Base-by-base conservation (phyloP, 2,329 filamentous ascomycete genomes). In the Epichloe aotearoae region DNA sequence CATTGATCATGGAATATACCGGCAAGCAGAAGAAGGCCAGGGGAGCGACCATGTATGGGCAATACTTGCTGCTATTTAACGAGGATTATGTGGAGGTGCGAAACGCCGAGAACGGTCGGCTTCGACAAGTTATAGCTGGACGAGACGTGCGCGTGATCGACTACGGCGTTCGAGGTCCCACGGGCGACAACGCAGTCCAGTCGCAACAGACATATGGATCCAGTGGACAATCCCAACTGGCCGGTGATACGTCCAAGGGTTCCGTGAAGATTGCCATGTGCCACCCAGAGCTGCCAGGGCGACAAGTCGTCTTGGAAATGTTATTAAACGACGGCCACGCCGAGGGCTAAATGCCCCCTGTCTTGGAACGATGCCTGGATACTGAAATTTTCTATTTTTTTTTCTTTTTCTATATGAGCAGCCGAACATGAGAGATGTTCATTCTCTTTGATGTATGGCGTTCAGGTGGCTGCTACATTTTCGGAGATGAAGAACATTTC, bases 1-100 rank as follows among this genome's bases (percentile, higher is more conserved):
- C 85, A 30, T 88, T 97, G 52, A 90, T 97, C 61, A 95, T 98
- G 89, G 89, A 97, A 64, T 98, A 97, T 66, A 93, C 95, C n/a
- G 93, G 93, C 57, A 91, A 85, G 61, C 77, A 80, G 63, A 80
- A 80, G 67, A 80, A 79, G 66, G 93, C 93, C 1, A 83, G 55
- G 55, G 81, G 82, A 12, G 90, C 90, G 2, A 93, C 89, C 54
- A 83, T 97, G 70, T 94, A 88, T 59, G 90, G 89, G 1, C 85
- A 89, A 52, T 97, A 95, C 65, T 78, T 98, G 4, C 74, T 98
- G 7, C 79, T 98, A 4, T 95, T 97, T 70, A 93, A 96, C 65
- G 84, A 87, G 20, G 91, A 97, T 66, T 98, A 97, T 59, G 88
- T 98, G 46, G 93, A 98, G 70, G 88, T 98, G 49, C 81, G 93